Conservation (phyloP, 2,329 filamentous ascomycete genomes). For the Diaporthe sp. region DNA sequence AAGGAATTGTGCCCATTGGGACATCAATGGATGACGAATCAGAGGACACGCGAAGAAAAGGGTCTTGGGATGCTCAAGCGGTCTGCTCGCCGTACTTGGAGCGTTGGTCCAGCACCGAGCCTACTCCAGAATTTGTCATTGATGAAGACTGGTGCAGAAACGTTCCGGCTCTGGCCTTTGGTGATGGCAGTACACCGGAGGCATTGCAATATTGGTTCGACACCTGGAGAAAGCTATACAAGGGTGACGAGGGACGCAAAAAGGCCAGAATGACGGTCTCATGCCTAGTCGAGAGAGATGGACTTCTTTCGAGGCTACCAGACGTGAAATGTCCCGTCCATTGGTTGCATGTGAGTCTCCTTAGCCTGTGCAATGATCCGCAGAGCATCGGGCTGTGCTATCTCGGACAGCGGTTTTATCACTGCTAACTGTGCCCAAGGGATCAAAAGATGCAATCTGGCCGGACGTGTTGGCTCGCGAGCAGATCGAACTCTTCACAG, state of each 20-base stretch:
- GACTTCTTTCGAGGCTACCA: slow-evolving; percentile 58
- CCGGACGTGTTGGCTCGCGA: slow-evolving; percentile 54
- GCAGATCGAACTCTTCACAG: slow-evolving; percentile 64
- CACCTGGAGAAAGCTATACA: slow-evolving; percentile 59
- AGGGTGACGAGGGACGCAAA: slow-evolving; percentile 61
- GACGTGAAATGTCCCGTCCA: slow-evolving; percentile 64
- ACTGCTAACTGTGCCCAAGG: slow-evolving; percentile 51
- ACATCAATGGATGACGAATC: slow-evolving; percentile 68
- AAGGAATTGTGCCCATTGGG: slow-evolving; percentile 63
- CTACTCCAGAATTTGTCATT: slow-evolving; percentile 60
- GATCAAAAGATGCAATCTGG: slow-evolving; percentile 59
- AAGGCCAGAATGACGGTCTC: slow-evolving; percentile 60
- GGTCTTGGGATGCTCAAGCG: slow-evolving; percentile 62
- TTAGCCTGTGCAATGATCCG: neutral
- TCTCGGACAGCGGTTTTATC: neutral
- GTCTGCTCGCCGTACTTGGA: slow-evolving; percentile 57
- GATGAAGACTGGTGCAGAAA: slow-evolving; percentile 60
- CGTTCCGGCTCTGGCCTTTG: slow-evolving; percentile 60
- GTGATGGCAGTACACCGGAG: slow-evolving; percentile 51
- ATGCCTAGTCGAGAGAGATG: slow-evolving; percentile 60
- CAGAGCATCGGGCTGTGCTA: neutral
- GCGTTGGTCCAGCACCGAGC: slow-evolving; percentile 51
- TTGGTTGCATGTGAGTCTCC: slow-evolving; percentile 60
- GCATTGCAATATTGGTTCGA: slow-evolving; percentile 58
- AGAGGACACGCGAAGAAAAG: slow-evolving; percentile 56